These are phyloP conservation scores for Funneliformis geosporum DNA, from an alignment of 192 early-diverging fungal genomes.

Conservation along the genomic window DNA sequence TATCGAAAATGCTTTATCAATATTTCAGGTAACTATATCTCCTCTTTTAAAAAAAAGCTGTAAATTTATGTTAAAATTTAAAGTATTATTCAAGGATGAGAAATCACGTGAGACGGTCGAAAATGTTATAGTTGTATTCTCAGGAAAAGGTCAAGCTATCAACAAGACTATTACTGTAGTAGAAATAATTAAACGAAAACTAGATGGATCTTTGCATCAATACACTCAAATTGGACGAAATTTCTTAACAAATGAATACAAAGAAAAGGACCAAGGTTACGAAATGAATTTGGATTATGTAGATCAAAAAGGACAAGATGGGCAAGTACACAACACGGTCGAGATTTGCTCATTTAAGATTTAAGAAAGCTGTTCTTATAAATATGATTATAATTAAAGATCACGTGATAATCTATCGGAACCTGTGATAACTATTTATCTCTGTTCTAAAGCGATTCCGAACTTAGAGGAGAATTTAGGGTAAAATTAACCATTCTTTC, in stretches of 20 bases:
- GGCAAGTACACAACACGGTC: not conserved
- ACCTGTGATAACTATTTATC: not conserved
- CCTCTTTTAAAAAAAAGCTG: not conserved
- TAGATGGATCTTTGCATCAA: slow-evolving; percentile 54
- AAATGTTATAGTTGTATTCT: not conserved
- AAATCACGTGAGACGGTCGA: not conserved
- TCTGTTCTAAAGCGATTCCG: not conserved
- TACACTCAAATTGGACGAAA: slow-evolving; percentile 54
- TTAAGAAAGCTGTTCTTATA: too few species aligned
- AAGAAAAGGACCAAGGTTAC: not conserved
- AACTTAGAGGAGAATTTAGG: not conserved
- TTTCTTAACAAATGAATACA: not conserved
- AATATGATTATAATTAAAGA: not conserved
- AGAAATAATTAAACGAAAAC: slow-evolving; percentile 64
- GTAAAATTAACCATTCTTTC: too few species aligned
- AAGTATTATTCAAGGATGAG: not conserved
- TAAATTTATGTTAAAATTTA: not conserved
- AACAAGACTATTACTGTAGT: slow-evolving; percentile 66
- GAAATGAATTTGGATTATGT: not conserved
- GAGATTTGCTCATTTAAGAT: too few species aligned
- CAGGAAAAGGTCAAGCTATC: slow-evolving; percentile 50
- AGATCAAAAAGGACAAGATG: not conserved
- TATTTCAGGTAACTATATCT: not conserved
- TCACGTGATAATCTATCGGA: not conserved
- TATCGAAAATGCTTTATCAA: not conserved